phyloP scores from a whole-genome alignment of 2,329 filamentous ascomycete genomes.

The Diplodia intermedia region DNA sequence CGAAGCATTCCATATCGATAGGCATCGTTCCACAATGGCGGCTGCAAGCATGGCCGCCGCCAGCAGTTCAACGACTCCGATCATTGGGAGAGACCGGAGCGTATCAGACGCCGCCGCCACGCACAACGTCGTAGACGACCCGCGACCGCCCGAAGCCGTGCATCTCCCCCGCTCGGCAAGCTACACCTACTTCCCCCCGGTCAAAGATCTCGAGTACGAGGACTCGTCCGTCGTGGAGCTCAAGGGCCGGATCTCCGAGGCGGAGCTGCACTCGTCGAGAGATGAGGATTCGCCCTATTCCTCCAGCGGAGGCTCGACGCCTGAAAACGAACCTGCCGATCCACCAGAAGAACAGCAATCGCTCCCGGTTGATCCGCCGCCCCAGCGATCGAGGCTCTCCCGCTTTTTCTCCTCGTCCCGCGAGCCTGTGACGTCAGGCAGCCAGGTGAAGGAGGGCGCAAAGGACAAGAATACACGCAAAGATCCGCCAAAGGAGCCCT shows the following conservation, averaged over 20 bases:
- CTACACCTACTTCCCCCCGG: constrained; percentile 51
- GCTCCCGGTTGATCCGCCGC: neutral
- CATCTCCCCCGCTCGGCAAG: constrained; percentile 49
- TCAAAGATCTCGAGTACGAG: constrained; percentile 45
- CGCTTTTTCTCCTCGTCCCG: constrained; percentile 28
- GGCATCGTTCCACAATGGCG: constrained; percentile 27
- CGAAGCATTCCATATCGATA: constrained; percentile 32
- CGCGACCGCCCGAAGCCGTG: constrained; percentile 38
- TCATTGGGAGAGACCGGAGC: constrained; percentile 31
- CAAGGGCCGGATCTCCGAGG: constrained; percentile 43
- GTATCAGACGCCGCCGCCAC: constrained; percentile 23
- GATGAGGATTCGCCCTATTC: constrained; percentile 47
- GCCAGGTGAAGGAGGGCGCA: constrained; percentile 13
- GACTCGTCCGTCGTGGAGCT: constrained; percentile 41
- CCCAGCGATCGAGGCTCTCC: constrained; percentile 39
- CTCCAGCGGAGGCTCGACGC: constrained; percentile 55
- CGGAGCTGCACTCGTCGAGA: constrained; percentile 40
- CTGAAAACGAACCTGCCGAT: constrained; percentile 49
- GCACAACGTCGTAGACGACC: constrained; percentile 32
- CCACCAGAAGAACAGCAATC: constrained; percentile 35
- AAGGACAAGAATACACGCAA: constrained; percentile 21
- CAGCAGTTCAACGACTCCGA: constrained; percentile 12
- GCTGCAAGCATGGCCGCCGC: constrained; percentile 27
- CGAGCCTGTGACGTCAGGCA: constrained; percentile 13
- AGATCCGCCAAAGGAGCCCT: constrained; percentile 8